Conservation (phyloP, 2,329 filamentous ascomycete species). For the Salinomyces thailandicus region DNA sequence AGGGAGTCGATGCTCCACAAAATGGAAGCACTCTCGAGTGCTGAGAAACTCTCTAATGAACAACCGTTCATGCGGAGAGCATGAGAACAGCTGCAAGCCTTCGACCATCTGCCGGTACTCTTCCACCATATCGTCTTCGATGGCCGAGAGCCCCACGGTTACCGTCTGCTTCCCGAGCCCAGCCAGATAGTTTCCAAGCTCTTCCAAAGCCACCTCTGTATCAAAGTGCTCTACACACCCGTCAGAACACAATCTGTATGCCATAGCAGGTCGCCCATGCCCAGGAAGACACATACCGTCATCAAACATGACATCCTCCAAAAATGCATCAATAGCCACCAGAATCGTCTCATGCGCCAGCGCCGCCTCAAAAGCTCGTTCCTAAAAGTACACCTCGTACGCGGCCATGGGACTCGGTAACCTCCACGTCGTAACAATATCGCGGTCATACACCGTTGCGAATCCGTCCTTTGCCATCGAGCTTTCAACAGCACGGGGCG, state of each 20-base stretch:
- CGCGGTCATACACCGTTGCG: constrained; percentile 16
- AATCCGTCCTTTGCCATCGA: constrained; percentile 3
- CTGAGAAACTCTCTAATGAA: constrained; percentile 11
- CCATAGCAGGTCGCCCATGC: too few species aligned
- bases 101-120: constrained; percentile 1
- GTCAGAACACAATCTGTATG: too few species aligned
- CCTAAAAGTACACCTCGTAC: constrained; percentile 19
- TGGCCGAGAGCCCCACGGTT: constrained; percentile 14
- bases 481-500: constrained; percentile 7
- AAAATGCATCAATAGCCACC: constrained; percentile 16
- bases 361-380: constrained; percentile 17
- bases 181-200: constrained; percentile 9
- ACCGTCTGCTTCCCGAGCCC: constrained; percentile 12
- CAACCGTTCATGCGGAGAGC: constrained; percentile 4
- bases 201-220: too few species aligned
- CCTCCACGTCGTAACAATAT: constrained; percentile 17
- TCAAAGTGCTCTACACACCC: too few species aligned
- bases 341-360: constrained; percentile 14
- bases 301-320: constrained; percentile 8
- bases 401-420: constrained; percentile 10
- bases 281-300: too few species aligned
- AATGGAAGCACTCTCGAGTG: constrained; percentile 16
- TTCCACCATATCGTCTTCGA: constrained; percentile 15
- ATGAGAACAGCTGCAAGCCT: constrained; percentile 2
- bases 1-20: constrained; percentile 6